Evolutionary conservation across 352 stramenopile genomes (phyloP), one percentile per base, ranked within the genome.

Genomic region (Phytophthora hibernalis): DNA sequence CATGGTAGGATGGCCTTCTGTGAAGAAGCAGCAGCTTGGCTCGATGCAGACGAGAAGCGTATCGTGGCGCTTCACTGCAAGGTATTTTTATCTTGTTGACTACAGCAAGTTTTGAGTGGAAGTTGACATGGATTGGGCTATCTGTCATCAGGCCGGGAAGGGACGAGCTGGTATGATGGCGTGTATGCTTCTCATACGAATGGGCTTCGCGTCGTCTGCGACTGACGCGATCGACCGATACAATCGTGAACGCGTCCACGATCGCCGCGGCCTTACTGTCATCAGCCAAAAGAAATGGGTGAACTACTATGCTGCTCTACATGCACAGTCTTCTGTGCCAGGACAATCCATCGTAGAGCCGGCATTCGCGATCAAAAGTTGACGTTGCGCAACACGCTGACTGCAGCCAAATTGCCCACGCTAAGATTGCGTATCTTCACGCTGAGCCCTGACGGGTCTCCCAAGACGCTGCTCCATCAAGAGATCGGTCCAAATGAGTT

Each of bases 161-260:
- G 85, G 85, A 21, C 67, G 85, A 48, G 85, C 82, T 20, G 85
- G 85, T 1, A 93, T 93, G 85, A 93, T 93, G 85, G 77, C 81
- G 15, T 93, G 85, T 52, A 87, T 89, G 64, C 62, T 93, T n/a
- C 62, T 93, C 12, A 35, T 91, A 5, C 81, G 80, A 28, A 91
- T 93, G 85, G 59, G 75, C 10, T 91, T 77, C 38, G 68, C 63
- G 0, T 51, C 69, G 21, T 79, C 80, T 1, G 82, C 84, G 0
- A 61, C 38, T 2, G 71, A 75, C 1, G 84, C 84, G 1, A 90
- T 92, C 44, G 79, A 88, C 48, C 75, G 65, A 13, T 92, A 92
- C 70, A 92, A 92, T 49, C 76, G 77, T 31, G 70, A 85, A 38
- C 80, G 84, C 48, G 82, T 92, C 10, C 53, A 61, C 31, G 84